These are phyloP conservation scores for Alternaria rosae DNA, from an alignment of 2,329 filamentous ascomycete genomes.

Conservation along the genomic window DNA sequence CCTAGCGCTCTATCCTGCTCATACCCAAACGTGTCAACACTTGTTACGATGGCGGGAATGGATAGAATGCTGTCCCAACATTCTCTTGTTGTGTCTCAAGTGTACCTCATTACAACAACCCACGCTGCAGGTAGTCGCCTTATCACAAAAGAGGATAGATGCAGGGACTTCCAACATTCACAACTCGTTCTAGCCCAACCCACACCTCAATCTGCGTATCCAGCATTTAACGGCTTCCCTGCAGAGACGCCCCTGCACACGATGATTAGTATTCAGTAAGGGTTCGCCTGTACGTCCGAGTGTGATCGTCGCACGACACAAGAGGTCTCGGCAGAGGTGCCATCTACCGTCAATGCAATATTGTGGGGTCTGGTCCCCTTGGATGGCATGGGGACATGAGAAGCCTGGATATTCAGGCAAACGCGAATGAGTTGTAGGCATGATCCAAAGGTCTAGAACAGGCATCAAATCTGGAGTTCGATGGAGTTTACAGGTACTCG, in stretches of 20 bases:
- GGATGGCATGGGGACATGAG: background rate
- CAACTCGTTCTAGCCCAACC: slow-evolving; percentile 7
- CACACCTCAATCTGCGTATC: slow-evolving; percentile 10
- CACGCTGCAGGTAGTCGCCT: background rate
- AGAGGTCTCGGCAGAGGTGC: background rate
- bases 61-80: background rate
- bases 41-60: background rate
- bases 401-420: background rate
- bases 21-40: background rate
- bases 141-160: background rate
- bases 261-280: background rate
- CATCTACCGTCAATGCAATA: background rate
- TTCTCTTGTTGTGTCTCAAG: background rate
- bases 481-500: background rate
- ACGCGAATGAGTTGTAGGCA: too few relatives aligned
- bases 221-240: slow-evolving; percentile 1
- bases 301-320: background rate
- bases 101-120: background rate
- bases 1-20: too few relatives aligned
- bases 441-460: background rate
- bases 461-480: background rate
- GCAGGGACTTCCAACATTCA: background rate
- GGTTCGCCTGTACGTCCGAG: background rate
- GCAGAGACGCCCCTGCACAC: background rate
- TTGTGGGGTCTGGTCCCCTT: background rate